Percentiles rank a stretch among this genome's conserved stretches.
Conservation (phyloP, 257 asterid species). For the Lantana camara region DNA sequence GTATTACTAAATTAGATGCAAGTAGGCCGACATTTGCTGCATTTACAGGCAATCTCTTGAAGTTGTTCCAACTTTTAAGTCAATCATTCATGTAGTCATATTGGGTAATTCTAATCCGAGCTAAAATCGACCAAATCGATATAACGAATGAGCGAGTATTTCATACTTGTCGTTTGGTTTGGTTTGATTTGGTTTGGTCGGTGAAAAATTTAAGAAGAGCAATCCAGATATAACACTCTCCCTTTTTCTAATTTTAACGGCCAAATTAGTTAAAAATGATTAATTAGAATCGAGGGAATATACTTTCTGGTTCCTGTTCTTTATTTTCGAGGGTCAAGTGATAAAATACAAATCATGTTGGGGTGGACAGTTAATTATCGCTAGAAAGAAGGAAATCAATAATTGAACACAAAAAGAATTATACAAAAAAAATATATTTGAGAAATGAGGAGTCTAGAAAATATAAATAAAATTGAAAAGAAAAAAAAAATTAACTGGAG, state of each 20-base stretch:
- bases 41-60: slow-evolving; percentile 12
- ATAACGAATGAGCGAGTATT: no score
- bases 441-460: slow-evolving; percentile 8
- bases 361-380: slow-evolving; percentile 33
- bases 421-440: slow-evolving; percentile 8
- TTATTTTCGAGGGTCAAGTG: no score
- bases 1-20: slow-evolving; percentile 30
- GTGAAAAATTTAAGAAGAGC: no score
- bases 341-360: slow-evolving; percentile 36
- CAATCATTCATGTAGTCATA: no score
- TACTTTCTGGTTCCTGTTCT: no score
- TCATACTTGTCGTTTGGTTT: no score
- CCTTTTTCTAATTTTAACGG: no score
- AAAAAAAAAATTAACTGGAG: slow-evolving; percentile 12
- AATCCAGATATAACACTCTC: no score
- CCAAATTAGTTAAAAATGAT: no score
- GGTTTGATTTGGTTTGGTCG: no score
- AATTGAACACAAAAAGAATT: slow-evolving; percentile 34
- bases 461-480: neutral
- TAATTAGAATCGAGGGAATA: no score
- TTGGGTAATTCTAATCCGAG: no score
- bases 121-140: slow-evolving; percentile 12
- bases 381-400: slow-evolving; percentile 14
- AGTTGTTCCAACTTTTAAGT: slow-evolving; percentile 1
- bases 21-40: slow-evolving; percentile 38